These are phyloP conservation scores for Globisporangium heterothallicum DNA, from an alignment of 352 stramenopile species.

Conservation along the genomic window DNA sequence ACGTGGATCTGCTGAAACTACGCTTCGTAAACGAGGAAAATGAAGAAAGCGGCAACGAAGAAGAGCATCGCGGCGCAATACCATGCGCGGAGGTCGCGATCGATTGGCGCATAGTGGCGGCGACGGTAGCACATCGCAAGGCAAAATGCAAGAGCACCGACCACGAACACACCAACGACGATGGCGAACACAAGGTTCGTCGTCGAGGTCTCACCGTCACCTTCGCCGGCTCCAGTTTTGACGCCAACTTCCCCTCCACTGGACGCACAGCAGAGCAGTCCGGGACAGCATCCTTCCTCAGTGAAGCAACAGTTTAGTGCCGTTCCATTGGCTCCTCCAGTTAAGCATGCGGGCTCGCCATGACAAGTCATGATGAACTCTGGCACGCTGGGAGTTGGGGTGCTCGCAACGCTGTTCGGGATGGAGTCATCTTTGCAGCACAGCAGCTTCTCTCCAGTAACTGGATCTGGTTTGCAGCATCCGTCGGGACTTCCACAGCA, in stretches of 20 bases:
- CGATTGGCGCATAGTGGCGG: constrained; percentile 57
- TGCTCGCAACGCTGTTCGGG: neutral
- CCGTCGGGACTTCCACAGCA: constrained; percentile 18
- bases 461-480: constrained; percentile 22
- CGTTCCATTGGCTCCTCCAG: constrained; percentile 17
- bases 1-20: constrained; percentile 15
- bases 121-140: constrained; percentile 56
- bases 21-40: constrained; percentile 55
- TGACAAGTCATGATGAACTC: constrained; percentile 12
- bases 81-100: constrained; percentile 51
- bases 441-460: constrained; percentile 15
- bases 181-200: constrained; percentile 39
- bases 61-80: constrained; percentile 58
- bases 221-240: constrained; percentile 17
- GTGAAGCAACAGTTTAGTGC: constrained; percentile 26
- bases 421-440: constrained; percentile 13
- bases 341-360: constrained; percentile 17
- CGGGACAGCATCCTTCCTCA: constrained; percentile 19
- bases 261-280: constrained; percentile 13
- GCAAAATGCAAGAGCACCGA: constrained; percentile 36
- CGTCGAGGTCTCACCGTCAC: constrained; percentile 3
- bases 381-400: constrained; percentile 4
- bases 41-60: constrained; percentile 58
- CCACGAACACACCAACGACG: constrained; percentile 25
- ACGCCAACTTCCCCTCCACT: constrained; percentile 4